Conservation (phyloP, 2,329 filamentous ascomycete species). For the Ascocoryne sarcoides region DNA sequence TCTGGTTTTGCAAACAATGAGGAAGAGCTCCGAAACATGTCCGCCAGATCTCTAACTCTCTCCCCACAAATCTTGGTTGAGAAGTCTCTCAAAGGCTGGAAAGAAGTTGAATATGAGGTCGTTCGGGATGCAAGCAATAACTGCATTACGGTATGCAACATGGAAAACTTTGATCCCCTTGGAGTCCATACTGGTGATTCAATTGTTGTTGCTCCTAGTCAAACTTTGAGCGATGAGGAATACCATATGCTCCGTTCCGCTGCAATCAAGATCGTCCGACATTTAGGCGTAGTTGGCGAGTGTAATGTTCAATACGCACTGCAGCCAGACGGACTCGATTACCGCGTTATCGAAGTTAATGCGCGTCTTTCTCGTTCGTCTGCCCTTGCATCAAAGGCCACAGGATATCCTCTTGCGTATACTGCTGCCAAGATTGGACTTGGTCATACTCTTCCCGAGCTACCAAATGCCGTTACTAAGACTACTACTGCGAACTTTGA, state of each 20-base stretch:
- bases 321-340: constrained; percentile 93
- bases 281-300: constrained; percentile 94
- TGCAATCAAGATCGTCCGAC: constrained; percentile 96
- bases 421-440: constrained; percentile 97
- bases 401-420: constrained; percentile 93
- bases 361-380: constrained; percentile 96
- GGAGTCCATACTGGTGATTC: constrained; percentile 98
- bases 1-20: constrained; percentile 92
- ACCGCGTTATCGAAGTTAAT: constrained; percentile 98
- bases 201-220: constrained; percentile 93
- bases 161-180: constrained; percentile 97
- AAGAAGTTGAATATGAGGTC: constrained; percentile 97
- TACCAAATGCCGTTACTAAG: constrained; percentile 96
- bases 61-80: constrained; percentile 96
- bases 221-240: constrained; percentile 95
- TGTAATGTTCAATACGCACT: constrained; percentile 98
- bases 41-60: constrained; percentile 83
- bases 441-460: constrained; percentile 86
- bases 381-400: constrained; percentile 93
- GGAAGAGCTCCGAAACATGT: constrained; percentile 89
- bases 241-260: constrained; percentile 98
- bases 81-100: constrained; percentile 99
- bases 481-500: constrained; percentile 99
- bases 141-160: constrained; percentile 98
- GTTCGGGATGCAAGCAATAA: constrained; percentile 96